Evolutionary conservation across 306 rosid genomes (phyloP), one percentile per base, ranked within the genome.

Genomic region (Leucaena leucocephala): DNA sequence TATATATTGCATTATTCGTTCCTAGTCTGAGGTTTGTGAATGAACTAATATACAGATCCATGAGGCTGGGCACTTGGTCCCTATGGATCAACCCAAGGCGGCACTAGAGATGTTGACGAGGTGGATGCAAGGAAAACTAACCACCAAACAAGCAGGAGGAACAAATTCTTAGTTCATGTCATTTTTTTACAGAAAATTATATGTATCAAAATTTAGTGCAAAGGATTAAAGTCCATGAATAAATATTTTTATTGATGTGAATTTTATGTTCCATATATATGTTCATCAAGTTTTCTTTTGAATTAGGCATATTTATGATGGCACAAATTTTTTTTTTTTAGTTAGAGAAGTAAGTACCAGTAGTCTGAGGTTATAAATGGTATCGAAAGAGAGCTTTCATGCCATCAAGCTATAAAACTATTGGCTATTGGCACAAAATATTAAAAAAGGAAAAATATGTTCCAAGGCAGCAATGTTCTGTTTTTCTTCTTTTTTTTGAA

Each of bases 61-160:
- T 54, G 81, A 88, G 46, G 96, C 98, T 55, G 98, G 98, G 79
- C 97, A 92, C 77, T 85, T 94, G 96, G 97, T 94, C 71, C 98
- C 96, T 42, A 89, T 94, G 98, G 97, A 94, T 87, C 98, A 94
- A 88, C 96, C 97, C 58, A 85, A 94, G 80, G 96, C 91, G 27
- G 90, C 97, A 61, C 74, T 92, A 44, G 74, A 90, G 65, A 94
- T 94, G 98, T 79, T 94, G 55, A 85, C 72, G 63, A 84, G 68
- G 69, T 94, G 97, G 98, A 90, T 86, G 92, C 91, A 89, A 78
- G 97, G 94, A 36, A 92, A 87, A 78, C 82, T 90, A 72, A n/a
- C 33, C 62, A 7, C 19, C 62, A 55, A n/a, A 54, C 27, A 54
- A 2, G 8, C 62, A 5, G 34, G 33, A 8, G 62, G 11, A 55